Conservation (phyloP, 345 rosid species). For the Murraya koenigii region DNA sequence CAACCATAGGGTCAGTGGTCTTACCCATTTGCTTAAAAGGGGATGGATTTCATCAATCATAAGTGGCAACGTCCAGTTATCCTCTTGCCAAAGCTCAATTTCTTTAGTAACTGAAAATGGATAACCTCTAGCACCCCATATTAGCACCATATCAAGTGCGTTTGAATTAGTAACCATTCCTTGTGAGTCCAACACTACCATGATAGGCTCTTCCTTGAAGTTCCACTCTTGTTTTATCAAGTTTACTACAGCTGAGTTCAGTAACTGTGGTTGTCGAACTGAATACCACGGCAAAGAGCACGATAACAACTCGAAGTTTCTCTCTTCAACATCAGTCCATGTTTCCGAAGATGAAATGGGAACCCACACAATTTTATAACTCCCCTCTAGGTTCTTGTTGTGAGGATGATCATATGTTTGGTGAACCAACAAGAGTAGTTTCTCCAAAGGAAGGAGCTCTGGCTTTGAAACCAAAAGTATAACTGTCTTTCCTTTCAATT, state of each 20-base stretch:
- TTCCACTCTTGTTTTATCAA: constrained; percentile 58
- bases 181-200: constrained; percentile 53
- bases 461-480: constrained; percentile 64
- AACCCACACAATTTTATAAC: constrained; percentile 60
- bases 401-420: constrained; percentile 51
- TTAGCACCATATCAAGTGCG: constrained; percentile 66
- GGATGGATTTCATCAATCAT: constrained; percentile 55
- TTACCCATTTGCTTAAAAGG: constrained; percentile 52
- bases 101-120: constrained; percentile 71
- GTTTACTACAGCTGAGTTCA: constrained; percentile 43
- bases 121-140: constrained; percentile 73
- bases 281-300: constrained; percentile 64
- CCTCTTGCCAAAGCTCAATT: constrained; percentile 61
- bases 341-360: constrained; percentile 45
- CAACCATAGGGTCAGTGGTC: neutral
- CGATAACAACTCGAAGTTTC: constrained; percentile 40
- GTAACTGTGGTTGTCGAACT: constrained; percentile 46
- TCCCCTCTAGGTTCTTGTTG: constrained; percentile 29
- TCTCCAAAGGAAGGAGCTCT: constrained; percentile 49
- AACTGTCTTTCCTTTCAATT: constrained; percentile 56
- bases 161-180: constrained; percentile 56
- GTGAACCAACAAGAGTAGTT: constrained; percentile 54
- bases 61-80: constrained; percentile 51
- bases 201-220: constrained; percentile 40
- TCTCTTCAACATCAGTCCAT: constrained; percentile 55